phyloP scores from a whole-genome alignment of 176 grass and related monocot genomes.

The Lolium perenne region DNA sequence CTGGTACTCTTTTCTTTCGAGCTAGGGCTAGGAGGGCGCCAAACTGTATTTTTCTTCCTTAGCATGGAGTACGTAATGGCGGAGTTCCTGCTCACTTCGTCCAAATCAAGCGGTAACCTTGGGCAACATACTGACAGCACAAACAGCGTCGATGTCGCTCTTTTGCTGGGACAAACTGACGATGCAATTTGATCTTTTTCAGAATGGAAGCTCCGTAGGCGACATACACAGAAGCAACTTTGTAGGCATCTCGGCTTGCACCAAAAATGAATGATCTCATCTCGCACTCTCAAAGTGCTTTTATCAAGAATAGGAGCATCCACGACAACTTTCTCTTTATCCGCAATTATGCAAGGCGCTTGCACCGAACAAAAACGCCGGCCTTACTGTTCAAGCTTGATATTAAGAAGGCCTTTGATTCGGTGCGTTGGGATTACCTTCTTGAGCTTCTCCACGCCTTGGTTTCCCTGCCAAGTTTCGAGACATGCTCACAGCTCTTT shows the following conservation, averaged over 20 bases:
- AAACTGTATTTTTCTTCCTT: not conserved
- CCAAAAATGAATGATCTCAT: no score
- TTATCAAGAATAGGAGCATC: no score
- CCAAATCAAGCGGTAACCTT: not conserved
- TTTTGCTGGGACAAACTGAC: slow-evolving; percentile 16
- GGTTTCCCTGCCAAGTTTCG: no score
- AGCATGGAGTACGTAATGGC: not conserved
- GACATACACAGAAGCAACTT: slow-evolving; percentile 18
- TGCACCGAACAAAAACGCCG: no score
- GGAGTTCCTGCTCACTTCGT: not conserved
- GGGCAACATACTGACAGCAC: not conserved
- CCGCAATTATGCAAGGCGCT: no score
- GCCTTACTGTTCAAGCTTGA: no score
- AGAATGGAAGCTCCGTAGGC: slow-evolving; percentile 24
- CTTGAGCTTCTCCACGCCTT: no score
- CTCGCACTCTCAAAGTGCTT: not conserved
- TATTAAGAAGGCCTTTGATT: no score
- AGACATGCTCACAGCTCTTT: no score
- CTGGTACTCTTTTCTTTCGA: not conserved
- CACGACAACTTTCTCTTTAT: no score
- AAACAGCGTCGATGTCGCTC: not conserved
- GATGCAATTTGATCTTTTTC: slow-evolving; percentile 19
- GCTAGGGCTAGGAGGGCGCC: not conserved
- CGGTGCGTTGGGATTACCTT: no score
- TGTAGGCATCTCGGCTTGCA: not conserved